Percentiles rank a stretch among this genome's conserved stretches.
phyloP scores from a whole-genome alignment of 1,284 basidiomycete species.

The Melampsora allii-populina region DNA sequence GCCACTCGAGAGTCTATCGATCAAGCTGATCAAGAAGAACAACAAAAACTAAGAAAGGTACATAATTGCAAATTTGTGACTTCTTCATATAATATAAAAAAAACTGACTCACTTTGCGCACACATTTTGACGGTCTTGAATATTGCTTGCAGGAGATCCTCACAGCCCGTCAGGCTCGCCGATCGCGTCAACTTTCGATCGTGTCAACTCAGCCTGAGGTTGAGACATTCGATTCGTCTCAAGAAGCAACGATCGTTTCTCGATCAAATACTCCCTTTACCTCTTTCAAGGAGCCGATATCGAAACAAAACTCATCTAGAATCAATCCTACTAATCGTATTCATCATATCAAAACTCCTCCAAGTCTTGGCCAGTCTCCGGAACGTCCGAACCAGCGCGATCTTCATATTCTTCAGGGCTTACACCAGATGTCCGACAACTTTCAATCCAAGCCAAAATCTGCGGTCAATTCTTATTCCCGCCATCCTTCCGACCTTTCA shows the following conservation, averaged over 20 bases:
- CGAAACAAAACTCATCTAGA: neutral
- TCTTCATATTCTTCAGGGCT: neutral
- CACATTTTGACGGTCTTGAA: neutral
- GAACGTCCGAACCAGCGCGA: neutral
- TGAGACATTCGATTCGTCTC: neutral
- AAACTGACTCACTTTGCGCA: neutral
- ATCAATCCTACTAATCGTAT: neutral
- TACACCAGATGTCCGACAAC: constrained; percentile 14
- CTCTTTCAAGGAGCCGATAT: neutral
- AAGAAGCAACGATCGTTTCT: neutral
- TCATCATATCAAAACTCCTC: neutral
- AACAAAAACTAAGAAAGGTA: constrained; percentile 11
- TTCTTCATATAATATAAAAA: neutral
- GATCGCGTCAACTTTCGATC: neutral
- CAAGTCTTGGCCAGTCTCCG: neutral
- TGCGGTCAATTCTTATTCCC: too few relatives aligned
- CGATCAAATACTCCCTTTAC: neutral
- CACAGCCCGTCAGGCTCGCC: neutral
- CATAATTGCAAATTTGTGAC: neutral
- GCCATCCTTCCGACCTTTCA: neutral
- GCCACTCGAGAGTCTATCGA: constrained; percentile 8
- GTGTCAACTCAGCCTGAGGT: neutral
- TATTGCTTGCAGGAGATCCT: neutral
- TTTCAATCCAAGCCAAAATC: neutral
- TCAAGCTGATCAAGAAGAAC: constrained; percentile 6